Conservation (phyloP, 805 yeast genomes). For the Myxozyma geophila region DNA sequence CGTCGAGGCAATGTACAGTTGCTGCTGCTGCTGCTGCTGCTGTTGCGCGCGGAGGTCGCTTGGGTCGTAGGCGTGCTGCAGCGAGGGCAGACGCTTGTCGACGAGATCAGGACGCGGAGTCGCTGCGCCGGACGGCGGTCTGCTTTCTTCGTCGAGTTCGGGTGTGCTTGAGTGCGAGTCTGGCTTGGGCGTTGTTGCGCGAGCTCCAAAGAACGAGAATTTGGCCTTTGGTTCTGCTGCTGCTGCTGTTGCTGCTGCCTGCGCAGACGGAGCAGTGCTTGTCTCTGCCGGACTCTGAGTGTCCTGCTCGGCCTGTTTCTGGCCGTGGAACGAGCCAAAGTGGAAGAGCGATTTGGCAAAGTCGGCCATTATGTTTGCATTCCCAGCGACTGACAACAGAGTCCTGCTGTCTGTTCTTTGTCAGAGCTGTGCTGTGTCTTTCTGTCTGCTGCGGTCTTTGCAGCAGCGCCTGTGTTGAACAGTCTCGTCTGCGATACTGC, state of each 20-base stretch:
- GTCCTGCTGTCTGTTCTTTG: background rate
- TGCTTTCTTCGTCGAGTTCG: background rate
- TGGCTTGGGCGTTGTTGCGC: conserved; percentile 22
- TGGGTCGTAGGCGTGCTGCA: conserved; percentile 7
- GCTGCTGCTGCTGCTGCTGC: conserved; percentile 2
- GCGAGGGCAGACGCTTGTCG: conserved; percentile 31
- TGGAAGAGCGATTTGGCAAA: conserved; percentile 37
- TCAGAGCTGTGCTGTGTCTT: no score
- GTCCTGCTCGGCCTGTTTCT: conserved; percentile 2
- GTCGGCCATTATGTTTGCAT: conserved; percentile 31
- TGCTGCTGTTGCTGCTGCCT: conserved; percentile 3
- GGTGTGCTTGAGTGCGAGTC: background rate
- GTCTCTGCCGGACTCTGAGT: no score
- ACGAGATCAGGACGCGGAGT: conserved; percentile 34
- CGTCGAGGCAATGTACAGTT: background rate
- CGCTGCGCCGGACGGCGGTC: background rate
- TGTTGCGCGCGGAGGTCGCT: background rate
- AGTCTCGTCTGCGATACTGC: no score
- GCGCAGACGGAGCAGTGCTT: no score
- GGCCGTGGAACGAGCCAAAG: conserved; percentile 31
- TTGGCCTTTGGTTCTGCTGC: conserved; percentile 11
- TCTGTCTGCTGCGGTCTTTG: no score
- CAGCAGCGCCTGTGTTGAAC: no score
- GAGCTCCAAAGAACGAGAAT: conserved; percentile 25
- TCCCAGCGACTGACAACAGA: background rate